Conservation (phyloP, 805 yeast genomes). For the Candida ponderosae region DNA sequence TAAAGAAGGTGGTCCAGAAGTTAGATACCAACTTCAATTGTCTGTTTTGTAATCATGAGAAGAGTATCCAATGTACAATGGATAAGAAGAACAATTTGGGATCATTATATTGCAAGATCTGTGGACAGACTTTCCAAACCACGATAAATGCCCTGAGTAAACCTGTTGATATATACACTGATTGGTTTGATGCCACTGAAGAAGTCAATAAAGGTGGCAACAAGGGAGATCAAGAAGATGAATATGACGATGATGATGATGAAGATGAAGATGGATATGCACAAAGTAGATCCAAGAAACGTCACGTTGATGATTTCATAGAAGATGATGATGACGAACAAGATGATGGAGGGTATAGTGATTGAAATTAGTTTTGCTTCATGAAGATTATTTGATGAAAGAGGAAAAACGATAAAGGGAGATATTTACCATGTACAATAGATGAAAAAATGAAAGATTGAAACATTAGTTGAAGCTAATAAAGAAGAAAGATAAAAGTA, state of each 20-base stretch:
- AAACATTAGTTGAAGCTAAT: too few species aligned
- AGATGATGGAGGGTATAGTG: constrained; percentile 19
- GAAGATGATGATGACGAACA: constrained; percentile 16
- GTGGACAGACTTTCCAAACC: constrained; percentile 91
- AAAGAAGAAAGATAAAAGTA: too few species aligned
- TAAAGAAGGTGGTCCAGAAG: constrained; percentile 66
- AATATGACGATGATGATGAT: constrained; percentile 20
- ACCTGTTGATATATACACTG: constrained; percentile 92
- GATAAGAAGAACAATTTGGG: constrained; percentile 87
- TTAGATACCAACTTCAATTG: constrained; percentile 83
- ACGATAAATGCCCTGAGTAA: constrained; percentile 70
- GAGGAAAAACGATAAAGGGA: too few species aligned
- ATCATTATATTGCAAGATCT: constrained; percentile 77
- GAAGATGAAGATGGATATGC: constrained; percentile 13
- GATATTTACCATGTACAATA: too few species aligned
- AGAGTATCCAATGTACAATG: constrained; percentile 78
- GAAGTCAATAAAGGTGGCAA: constrained; percentile 38
- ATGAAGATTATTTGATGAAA: too few species aligned
- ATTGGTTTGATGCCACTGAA: constrained; percentile 96
- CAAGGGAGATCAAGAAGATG: constrained; percentile 24
- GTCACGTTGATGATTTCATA: not conserved
- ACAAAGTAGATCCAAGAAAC: not conserved
- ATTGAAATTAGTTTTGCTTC: constrained; percentile 2
- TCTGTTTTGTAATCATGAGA: constrained; percentile 92
- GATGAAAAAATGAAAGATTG: too few species aligned